A percentile compares a stretch with the other conserved stretches of the same genome.
These are phyloP conservation scores for Cladobotryum mycophilum DNA, from an alignment of 2,329 filamentous ascomycete genomes.

Conservation along the genomic window DNA sequence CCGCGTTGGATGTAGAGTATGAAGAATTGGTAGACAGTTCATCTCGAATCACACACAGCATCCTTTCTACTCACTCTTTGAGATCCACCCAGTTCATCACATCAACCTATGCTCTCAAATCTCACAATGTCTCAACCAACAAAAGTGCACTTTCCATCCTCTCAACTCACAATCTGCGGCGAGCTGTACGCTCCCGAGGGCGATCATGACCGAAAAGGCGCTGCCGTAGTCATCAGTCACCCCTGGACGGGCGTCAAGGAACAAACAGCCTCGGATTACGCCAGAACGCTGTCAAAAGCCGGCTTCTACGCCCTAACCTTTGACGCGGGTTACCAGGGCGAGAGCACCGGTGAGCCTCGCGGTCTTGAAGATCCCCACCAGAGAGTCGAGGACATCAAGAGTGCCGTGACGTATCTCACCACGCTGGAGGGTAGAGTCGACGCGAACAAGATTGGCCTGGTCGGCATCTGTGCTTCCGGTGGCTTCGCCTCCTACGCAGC, in stretches of 20 bases:
- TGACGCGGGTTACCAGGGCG: slow-evolving; percentile 34
- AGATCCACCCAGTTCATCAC: too few relatives aligned
- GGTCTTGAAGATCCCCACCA: slow-evolving; percentile 32
- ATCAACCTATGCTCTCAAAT: too few relatives aligned
- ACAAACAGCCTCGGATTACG: slow-evolving; percentile 30
- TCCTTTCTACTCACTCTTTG: too few relatives aligned
- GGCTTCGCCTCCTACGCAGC: slow-evolving; percentile 30
- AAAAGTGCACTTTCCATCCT: slow-evolving; percentile 5
- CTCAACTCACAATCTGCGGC: slow-evolving; percentile 6
- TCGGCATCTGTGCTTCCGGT: slow-evolving; percentile 34
- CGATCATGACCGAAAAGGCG: neutral
- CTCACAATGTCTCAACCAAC: slow-evolving; percentile 1
- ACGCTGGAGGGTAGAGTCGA: slow-evolving; percentile 23
- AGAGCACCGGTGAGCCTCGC: slow-evolving; percentile 28
- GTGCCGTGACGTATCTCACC: slow-evolving; percentile 29
- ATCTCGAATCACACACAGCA: too few relatives aligned
- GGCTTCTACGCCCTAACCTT: slow-evolving; percentile 30
- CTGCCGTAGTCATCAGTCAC: slow-evolving; percentile 24
- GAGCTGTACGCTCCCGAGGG: slow-evolving; percentile 8
- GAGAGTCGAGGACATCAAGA: slow-evolving; percentile 29
- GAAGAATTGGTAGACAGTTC: too few relatives aligned
- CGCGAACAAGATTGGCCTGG: slow-evolving; percentile 27
- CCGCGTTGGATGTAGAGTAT: too few relatives aligned
- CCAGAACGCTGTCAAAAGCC: slow-evolving; percentile 20
- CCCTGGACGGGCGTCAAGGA: slow-evolving; percentile 31